Percentiles rank a stretch among this genome's conserved stretches.
These are phyloP conservation scores for Westerdykella sp. DNA, from an alignment of 2,329 filamentous ascomycete genomes.

Conservation along the genomic window DNA sequence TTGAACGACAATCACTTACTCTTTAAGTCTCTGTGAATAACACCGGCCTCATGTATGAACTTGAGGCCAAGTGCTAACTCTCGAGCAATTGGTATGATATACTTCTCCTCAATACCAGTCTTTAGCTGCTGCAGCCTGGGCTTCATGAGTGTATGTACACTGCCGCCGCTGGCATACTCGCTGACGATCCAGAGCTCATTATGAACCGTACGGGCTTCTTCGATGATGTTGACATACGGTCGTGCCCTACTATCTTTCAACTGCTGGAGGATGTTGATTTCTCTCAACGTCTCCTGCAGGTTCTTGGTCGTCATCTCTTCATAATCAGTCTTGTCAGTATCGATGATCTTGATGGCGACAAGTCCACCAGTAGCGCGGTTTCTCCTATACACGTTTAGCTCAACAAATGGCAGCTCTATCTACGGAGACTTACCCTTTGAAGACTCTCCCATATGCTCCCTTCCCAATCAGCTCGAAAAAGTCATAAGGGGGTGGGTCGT, in stretches of 20 bases:
- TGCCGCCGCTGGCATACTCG: slow-evolving; percentile 79
- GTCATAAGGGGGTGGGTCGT: slow-evolving; percentile 59
- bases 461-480: slow-evolving; percentile 69
- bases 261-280: slow-evolving; percentile 62
- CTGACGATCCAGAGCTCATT: slow-evolving; percentile 83
- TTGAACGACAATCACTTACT: slow-evolving; percentile 33
- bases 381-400: slow-evolving; percentile 27
- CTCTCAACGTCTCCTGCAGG: slow-evolving; percentile 51
- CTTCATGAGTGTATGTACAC: slow-evolving; percentile 61
- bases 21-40: slow-evolving; percentile 61
- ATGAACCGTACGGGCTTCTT: slow-evolving; percentile 70
- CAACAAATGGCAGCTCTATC: not conserved
- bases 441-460: slow-evolving; percentile 67
- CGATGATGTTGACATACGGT: slow-evolving; percentile 79
- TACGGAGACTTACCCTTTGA: slow-evolving; percentile 50
- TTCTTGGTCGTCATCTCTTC: slow-evolving; percentile 37
- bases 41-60: slow-evolving; percentile 59
- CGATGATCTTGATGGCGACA: slow-evolving; percentile 76
- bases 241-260: slow-evolving; percentile 67
- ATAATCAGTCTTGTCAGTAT: slow-evolving; percentile 70
- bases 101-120: slow-evolving; percentile 51
- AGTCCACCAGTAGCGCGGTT: slow-evolving; percentile 43
- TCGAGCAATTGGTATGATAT: slow-evolving; percentile 58
- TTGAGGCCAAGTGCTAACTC: slow-evolving; percentile 57
- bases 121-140: slow-evolving; percentile 24